Evolutionary conservation across 495 filamentous ascomycete genomes (phyloP), one percentile per base, ranked within the genome.

Genomic region (Xylaria sp.): DNA sequence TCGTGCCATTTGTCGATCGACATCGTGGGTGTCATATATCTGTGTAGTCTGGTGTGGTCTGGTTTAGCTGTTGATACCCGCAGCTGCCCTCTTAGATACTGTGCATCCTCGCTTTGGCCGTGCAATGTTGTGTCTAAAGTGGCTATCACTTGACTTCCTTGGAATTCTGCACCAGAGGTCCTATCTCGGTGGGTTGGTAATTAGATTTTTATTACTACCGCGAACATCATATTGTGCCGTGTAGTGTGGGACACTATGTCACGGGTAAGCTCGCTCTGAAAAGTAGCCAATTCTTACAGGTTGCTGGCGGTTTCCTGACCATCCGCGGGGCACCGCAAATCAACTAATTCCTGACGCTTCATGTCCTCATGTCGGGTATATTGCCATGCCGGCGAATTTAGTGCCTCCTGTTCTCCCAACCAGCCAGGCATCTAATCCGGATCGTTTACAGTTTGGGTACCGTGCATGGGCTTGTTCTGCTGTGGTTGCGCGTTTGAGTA

Each of bases 111-210:
- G 33, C n/a, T 40, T 33, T n/a, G 55, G 21, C 44, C 17, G n/a
- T n/a, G n/a, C 41, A 35, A 31, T 14, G 37, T 68, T 17, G 37
- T 8, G 12, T 21, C 24, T 55, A 41, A 44, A 8, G 40, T 59
- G 57, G 41, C 19, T 57, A 41, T 50, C 57, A 43, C 31, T 52
- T 69, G 58, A 55, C 40, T 50, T 35, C 53, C 21, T 57, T 53
- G 2, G 17, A 17, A 24, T 63, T 55, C 21, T 59, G 55, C 24
- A 40, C 31, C 43, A 33, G 35, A 44, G n/a, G 37, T 59, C 44
- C 31, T 63, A 15, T 43, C 12, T 33, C 43, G n/a, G 33, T 55
- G 31, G 24, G 11, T 44, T 55, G 33, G 35, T 63, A 41, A 63
- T 44, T 1, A 40, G 11, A 21, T 19, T 48, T 26, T 24, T 43